Conservation (phyloP, 805 yeast species). For the Saturnispora sekii region DNA sequence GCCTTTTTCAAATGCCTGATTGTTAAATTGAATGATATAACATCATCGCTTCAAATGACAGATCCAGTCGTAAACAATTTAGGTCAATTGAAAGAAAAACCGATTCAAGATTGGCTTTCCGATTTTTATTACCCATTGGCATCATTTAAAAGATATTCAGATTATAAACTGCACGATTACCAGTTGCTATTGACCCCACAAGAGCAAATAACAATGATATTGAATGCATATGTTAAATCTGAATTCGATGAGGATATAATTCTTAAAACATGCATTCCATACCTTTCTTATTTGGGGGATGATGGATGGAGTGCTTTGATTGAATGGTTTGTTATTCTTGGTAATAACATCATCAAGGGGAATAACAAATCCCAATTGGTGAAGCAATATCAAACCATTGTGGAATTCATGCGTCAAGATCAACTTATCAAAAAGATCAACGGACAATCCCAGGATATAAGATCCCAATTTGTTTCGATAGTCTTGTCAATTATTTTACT, state of each 20-base stretch:
- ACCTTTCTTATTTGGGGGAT: slow-evolving; percentile 9
- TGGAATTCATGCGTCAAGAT: slow-evolving; percentile 19
- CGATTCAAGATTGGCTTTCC: slow-evolving; percentile 14
- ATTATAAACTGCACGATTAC: slow-evolving; percentile 17
- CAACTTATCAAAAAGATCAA: slow-evolving; percentile 11
- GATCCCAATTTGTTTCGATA: slow-evolving; percentile 13
- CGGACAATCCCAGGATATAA: not conserved
- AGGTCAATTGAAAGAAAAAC: slow-evolving; percentile 6
- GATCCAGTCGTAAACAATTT: slow-evolving; percentile 1
- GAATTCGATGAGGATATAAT: slow-evolving; percentile 9
- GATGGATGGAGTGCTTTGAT: slow-evolving; percentile 15
- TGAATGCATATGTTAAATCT: slow-evolving; percentile 9
- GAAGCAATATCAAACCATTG: slow-evolving; percentile 9
- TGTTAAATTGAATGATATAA: slow-evolving; percentile 13
- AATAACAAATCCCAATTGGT: slow-evolving; percentile 7
- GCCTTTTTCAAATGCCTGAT: slow-evolving; percentile 18
- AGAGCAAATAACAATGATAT: slow-evolving; percentile 17
- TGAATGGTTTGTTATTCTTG: slow-evolving; percentile 15
- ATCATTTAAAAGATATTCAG: slow-evolving; percentile 10
- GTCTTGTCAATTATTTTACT: slow-evolving; percentile 18
- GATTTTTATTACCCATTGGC: slow-evolving; percentile 19
- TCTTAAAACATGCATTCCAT: slow-evolving; percentile 16
- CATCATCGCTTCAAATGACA: slow-evolving; percentile 8
- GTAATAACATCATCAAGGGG: slow-evolving; percentile 9
- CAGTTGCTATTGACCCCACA: slow-evolving; percentile 9